Base-by-base conservation (phyloP, 306 rosid genomes). In the Prunus armeniaca region DNA sequence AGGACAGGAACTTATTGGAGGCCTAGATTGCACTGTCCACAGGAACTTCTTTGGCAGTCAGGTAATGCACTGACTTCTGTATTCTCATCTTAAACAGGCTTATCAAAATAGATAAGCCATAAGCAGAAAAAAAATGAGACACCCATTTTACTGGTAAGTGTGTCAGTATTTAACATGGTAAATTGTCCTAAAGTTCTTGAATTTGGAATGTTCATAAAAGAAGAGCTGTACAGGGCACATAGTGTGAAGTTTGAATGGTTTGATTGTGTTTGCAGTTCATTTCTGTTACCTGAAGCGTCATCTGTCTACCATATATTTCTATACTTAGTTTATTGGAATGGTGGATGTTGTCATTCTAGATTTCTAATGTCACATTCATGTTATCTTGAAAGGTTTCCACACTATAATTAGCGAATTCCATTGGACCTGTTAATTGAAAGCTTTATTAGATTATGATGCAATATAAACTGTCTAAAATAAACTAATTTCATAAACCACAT, bases 21-120 rank as follows among this genome's bases (percentile, higher is more conserved):
- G 99, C 76, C 96, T 95, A 66, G 97, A 95, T 81, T 95, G 99
- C 88, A 92, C 93, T 10, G 93, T 95, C 60, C 93, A 95, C 73
- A 85, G 97, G 77, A 94, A 94, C 86, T 94, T 90, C 91, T 94
- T 94, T 78, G 98, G 97, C 71, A 88, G 98, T 85, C 98, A 94
- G 97, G 98, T 92, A 78, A 78, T 50, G 61, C 69, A 69, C 52
- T 49, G 80, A 61, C 15, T 45, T 46, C 47, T 76, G 32, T 15
- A 27, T 74, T 74, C 73, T 51, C 66, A 18, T 12, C 30, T 62
- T 70, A 51, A 28, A 25, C 3, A 5, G 62, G 20, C 69, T 52
- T 38, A 58, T 65, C 50, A 34, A 13, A 47, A 19, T 25, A 34
- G 4, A 57, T 41, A 15, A 34, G 22, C 64, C 25, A 3, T 55